Base-by-base conservation (phyloP, 2,329 filamentous ascomycete genomes). In the Apiospora aurea region DNA sequence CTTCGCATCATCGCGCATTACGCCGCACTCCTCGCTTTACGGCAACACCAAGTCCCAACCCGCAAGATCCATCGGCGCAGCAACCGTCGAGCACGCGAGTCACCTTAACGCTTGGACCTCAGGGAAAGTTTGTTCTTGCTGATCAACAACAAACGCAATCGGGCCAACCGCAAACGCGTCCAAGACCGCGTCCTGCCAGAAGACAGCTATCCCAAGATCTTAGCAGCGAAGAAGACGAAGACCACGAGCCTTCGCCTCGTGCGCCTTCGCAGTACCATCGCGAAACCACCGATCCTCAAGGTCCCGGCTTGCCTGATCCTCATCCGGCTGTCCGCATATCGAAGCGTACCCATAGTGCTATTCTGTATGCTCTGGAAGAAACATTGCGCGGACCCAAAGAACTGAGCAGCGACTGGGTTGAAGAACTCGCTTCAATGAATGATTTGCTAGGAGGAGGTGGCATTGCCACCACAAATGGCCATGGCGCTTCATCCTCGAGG, bases 391-490 rank as follows among this genome's bases (percentile, higher is more conserved):
- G 92, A 67, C 95, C 96, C 2, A 89, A 94, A 76, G 86, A 90
- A 68, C 97, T 98, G 83, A 97, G 95, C 11, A 88, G 93, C 34
- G 95, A 97, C 82, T 85, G 92, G 76, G 88, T 92, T 73, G 96
- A 99, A 87, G 94, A 97, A 85, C 93, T 94, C 88, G 94, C 95
- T 77, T 90, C 90, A 78, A 98, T 99, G 95, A 93, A 95, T 77
- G 95, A 97, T 81, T 87, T 97, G 77, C 82, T 86, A 74, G 81
- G 81, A 73, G 87, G 90, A 79, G 89, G 90, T 78, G 84, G 86
- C 75, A 85, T 87, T 77, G 83, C 85, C 76, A 82, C 84, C 75
- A 86, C 88, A 75, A 88, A 89, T 79, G 89, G 88, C 76, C 88
- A 88, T 80, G 87, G 84, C 72, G 73, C 83, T 47, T 77, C 85